phyloP scores from a whole-genome alignment of 2,329 filamentous ascomycete genomes.

The Monosporascus cannonballus region DNA sequence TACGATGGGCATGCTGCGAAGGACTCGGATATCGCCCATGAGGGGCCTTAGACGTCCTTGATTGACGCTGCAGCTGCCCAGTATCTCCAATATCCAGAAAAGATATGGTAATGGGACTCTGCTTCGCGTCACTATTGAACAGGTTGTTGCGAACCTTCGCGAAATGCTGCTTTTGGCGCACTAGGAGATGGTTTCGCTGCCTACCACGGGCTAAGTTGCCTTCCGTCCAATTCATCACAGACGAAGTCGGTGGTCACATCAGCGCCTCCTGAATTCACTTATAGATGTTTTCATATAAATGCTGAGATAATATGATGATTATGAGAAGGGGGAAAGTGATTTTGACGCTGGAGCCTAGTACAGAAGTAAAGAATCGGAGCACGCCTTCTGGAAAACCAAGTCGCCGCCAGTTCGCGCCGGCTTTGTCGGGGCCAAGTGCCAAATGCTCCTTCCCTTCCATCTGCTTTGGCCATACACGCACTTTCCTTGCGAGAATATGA shows the following conservation, averaged over 20 bases:
- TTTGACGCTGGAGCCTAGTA: background rate
- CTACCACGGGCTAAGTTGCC: slow-evolving; percentile 34
- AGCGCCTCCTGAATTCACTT: background rate
- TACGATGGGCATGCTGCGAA: background rate
- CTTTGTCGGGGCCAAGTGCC: background rate
- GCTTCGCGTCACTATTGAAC: slow-evolving; percentile 20
- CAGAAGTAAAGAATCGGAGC: too few species aligned
- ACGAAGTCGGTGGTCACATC: background rate
- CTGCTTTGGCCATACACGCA: background rate
- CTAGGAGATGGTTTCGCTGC: slow-evolving; percentile 26
- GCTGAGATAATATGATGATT: background rate
- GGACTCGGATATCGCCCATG: slow-evolving; percentile 11
- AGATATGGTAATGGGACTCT: slow-evolving; percentile 27
- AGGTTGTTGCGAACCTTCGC: slow-evolving; percentile 33
- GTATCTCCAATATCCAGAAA: slow-evolving; percentile 12
- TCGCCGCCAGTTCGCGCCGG: background rate
- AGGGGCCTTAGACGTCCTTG: slow-evolving; percentile 1
- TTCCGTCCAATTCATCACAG: slow-evolving; percentile 45
- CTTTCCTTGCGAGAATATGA: background rate
- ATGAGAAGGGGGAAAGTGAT: background rate
- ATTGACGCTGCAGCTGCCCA: slow-evolving; percentile 1
- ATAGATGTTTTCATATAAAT: slow-evolving; percentile 11
- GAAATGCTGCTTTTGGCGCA: slow-evolving; percentile 42
- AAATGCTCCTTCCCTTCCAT: background rate
- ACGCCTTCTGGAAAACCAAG: background rate